Evolutionary conservation across 331 rosid genomes (phyloP).

Genomic region (Arachis monticola): DNA sequence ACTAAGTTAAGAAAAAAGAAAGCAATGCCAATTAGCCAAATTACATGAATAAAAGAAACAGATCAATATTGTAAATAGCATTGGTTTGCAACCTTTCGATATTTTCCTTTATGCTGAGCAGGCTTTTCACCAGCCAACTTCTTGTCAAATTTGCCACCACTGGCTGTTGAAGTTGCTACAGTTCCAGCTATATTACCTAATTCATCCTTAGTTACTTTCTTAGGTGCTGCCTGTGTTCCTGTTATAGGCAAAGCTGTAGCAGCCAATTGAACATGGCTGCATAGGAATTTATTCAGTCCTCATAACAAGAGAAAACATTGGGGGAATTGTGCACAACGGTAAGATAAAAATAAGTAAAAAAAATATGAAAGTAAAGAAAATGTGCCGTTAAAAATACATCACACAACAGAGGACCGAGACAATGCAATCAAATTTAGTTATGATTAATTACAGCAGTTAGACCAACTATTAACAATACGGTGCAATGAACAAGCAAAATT

Average conservation of each 20-base stretch:
- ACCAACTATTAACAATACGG: neutral
- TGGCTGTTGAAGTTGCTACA: constrained; percentile 88
- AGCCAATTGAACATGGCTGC: constrained; percentile 91
- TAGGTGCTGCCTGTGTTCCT: constrained; percentile 73
- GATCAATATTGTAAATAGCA: constrained; percentile 9
- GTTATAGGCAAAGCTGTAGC: constrained; percentile 92
- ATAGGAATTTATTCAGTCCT: constrained; percentile 31
- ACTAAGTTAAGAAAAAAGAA: constrained; percentile 54
- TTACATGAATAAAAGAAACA: constrained; percentile 29
- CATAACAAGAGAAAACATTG: constrained; percentile 5
- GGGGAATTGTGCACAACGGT: neutral
- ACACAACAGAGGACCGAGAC: neutral
- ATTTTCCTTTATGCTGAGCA: constrained; percentile 75
- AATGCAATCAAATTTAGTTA: neutral
- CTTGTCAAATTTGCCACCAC: constrained; percentile 97
- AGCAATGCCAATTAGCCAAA: constrained; percentile 20
- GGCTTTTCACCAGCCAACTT: constrained; percentile 83
- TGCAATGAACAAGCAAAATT: neutral
- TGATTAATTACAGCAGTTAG: neutral
- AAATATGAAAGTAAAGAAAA: neutral
- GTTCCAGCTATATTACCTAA: constrained; percentile 81
- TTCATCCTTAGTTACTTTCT: constrained; percentile 73
- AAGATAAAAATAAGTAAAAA: neutral
- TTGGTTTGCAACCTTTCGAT: constrained; percentile 65
- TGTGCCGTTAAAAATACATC: neutral